Percentiles rank a stretch among this genome's conserved stretches.
Evolutionary conservation across 768 basidiomycete species (phyloP).

Genomic region (Tylopilus balloui): DNA sequence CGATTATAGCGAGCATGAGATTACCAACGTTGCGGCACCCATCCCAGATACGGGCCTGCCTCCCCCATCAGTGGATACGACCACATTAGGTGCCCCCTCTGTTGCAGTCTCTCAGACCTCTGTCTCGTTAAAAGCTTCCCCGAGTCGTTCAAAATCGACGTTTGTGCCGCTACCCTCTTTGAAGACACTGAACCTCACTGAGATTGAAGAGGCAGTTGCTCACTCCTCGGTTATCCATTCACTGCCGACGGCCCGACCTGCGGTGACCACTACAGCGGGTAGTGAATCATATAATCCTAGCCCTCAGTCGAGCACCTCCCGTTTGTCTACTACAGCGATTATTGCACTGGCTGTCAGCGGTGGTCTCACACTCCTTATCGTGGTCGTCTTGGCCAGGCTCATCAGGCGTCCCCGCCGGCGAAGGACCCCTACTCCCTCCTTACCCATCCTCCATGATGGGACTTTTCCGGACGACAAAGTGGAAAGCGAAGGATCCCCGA

Average conservation of each 20-base stretch:
- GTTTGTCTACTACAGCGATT: constrained; percentile 46
- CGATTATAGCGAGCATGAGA: constrained; percentile 28
- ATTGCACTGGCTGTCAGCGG: constrained; percentile 51
- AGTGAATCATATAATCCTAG: constrained; percentile 1
- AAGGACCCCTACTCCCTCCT: constrained; percentile 62
- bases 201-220: constrained; percentile 15
- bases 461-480: constrained; percentile 44
- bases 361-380: constrained; percentile 43
- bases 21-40: constrained; percentile 28
- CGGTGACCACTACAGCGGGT: neutral
- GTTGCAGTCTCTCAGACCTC: constrained; percentile 22
- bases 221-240: constrained; percentile 5
- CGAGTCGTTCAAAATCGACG: constrained; percentile 14
- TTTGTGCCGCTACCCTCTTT: constrained; percentile 30
- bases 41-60: constrained; percentile 30
- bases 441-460: constrained; percentile 64
- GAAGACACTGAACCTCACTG: constrained; percentile 24
- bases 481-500: constrained; percentile 55
- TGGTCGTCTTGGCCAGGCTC: constrained; percentile 45
- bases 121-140: constrained; percentile 17
- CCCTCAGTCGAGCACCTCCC: constrained; percentile 20
- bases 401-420: constrained; percentile 48
- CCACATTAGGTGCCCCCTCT: constrained; percentile 3
- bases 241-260: constrained; percentile 5
- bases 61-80: constrained; percentile 19